phyloP scores from a whole-genome alignment of 2,329 filamentous ascomycete species.

The Fusarium metavorans region DNA sequence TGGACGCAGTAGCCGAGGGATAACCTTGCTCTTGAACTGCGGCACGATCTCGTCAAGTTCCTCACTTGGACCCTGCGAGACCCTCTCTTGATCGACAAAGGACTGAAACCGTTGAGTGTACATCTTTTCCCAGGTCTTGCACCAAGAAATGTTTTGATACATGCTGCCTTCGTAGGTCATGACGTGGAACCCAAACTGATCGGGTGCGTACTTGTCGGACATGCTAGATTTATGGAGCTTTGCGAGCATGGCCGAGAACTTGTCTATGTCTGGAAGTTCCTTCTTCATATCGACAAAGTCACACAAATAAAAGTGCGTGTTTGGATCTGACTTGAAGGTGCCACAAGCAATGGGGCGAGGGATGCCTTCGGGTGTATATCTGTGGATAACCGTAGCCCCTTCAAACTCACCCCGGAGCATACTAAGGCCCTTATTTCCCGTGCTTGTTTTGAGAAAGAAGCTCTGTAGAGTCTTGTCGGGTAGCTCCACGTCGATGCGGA shows the following conservation, averaged over 20 bases:
- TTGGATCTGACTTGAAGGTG: not conserved
- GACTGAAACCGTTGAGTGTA: not conserved
- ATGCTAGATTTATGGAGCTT: not conserved
- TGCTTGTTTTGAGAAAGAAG: not conserved
- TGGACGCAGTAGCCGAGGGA: not conserved
- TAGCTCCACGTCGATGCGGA: not conserved
- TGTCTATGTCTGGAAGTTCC: not conserved
- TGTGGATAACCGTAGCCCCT: not conserved
- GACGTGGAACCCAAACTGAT: not conserved
- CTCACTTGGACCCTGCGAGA: not conserved
- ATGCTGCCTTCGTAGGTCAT: not conserved
- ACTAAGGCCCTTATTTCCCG: not conserved
- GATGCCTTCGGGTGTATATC: not conserved
- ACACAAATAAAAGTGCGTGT: not conserved
- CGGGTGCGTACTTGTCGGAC: not conserved
- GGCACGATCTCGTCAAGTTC: not conserved
- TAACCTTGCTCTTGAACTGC: not conserved
- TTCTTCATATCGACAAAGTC: not conserved
- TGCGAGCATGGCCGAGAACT: not conserved
- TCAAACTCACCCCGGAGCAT: not conserved
- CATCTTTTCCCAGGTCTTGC: not conserved
- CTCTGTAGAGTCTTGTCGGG: not conserved
- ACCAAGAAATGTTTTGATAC: not conserved
- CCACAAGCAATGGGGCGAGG: not conserved
- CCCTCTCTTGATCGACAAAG: not conserved